phyloP scores from a whole-genome alignment of 352 stramenopile species.

The Globisporangium polare region DNA sequence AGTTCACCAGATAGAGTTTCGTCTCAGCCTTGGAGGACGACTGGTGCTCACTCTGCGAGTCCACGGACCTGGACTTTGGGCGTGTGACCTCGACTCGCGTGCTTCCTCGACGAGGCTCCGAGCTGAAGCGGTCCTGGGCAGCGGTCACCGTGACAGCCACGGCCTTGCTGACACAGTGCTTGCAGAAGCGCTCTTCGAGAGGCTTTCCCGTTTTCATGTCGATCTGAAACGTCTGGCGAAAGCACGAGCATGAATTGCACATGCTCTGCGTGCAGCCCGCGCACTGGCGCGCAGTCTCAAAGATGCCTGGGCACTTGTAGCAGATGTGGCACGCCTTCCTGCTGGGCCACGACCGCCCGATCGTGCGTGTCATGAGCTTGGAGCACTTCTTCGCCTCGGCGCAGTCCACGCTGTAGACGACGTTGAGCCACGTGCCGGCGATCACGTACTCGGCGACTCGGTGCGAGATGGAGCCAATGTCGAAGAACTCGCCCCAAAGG shows the following conservation, averaged over 20 bases:
- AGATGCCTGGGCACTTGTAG: slow-evolving; percentile 14
- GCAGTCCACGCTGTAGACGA: slow-evolving; percentile 14
- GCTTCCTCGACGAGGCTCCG: not conserved
- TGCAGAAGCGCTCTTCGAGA: slow-evolving; percentile 7
- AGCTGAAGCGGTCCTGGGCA: not conserved
- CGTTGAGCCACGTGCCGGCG: slow-evolving; percentile 17
- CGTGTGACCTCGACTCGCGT: not conserved
- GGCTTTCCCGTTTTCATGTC: slow-evolving; percentile 5
- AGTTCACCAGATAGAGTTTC: not conserved
- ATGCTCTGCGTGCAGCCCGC: slow-evolving; percentile 28
- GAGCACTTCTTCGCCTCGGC: slow-evolving; percentile 6
- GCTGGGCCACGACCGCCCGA: not conserved
- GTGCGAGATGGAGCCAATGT: slow-evolving; percentile 15
- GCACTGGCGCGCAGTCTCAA: slow-evolving; percentile 23
- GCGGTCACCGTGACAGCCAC: not conserved
- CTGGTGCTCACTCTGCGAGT: not conserved
- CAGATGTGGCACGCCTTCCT: slow-evolving; percentile 30
- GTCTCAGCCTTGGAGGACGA: not conserved
- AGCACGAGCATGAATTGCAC: slow-evolving; percentile 25
- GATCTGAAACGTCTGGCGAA: slow-evolving; percentile 4
- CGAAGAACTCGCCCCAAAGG: slow-evolving; percentile 25
- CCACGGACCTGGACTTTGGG: slow-evolving; percentile 1
- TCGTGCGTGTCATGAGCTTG: not conserved
- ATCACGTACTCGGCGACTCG: slow-evolving; percentile 13
- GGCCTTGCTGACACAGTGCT: slow-evolving; percentile 2